Conservation (phyloP, 768 basidiomycete species). For the Harrya chromipes region DNA sequence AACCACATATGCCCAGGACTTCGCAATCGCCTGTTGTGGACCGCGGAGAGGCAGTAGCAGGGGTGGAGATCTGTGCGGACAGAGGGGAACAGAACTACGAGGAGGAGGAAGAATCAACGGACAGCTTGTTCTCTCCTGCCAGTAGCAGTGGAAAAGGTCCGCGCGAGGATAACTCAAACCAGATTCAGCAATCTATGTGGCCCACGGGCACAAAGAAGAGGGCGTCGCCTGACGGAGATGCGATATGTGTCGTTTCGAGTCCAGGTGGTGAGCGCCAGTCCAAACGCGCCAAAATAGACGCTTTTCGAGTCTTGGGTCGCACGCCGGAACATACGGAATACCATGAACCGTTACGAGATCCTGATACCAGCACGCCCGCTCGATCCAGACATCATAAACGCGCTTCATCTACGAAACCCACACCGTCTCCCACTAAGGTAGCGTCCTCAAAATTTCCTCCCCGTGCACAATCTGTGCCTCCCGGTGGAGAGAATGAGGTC, state of each 20-base stretch:
- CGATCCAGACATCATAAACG: slow-evolving; percentile 9
- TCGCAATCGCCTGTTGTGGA: not conserved
- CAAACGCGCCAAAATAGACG: slow-evolving; percentile 28
- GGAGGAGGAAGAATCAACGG: slow-evolving; percentile 29
- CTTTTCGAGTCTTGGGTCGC: slow-evolving; percentile 11
- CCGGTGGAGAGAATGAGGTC: slow-evolving; percentile 10
- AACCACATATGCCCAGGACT: not conserved
- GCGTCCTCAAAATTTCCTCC: slow-evolving; percentile 10
- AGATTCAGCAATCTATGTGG: not conserved
- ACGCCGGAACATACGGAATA: slow-evolving; percentile 15
- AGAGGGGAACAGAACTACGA: slow-evolving; percentile 4
- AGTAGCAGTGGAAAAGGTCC: not conserved
- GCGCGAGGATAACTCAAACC: not conserved
- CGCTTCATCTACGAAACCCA: slow-evolving; percentile 23
- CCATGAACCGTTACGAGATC: slow-evolving; percentile 20
- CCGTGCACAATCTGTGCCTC: slow-evolving; percentile 32
- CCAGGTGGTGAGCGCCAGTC: slow-evolving; percentile 14
- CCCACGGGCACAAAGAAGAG: slow-evolving; percentile 27
- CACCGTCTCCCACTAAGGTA: slow-evolving; percentile 13
- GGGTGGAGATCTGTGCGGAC: not conserved
- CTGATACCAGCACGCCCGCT: slow-evolving; percentile 5
- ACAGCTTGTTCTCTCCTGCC: slow-evolving; percentile 36
- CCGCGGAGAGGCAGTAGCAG: not conserved
- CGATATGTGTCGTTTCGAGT: slow-evolving; percentile 8
- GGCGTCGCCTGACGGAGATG: slow-evolving; percentile 26